These are phyloP conservation scores for Perilla frutescens DNA, from an alignment of 257 asterid genomes.

Conservation along the genomic window DNA sequence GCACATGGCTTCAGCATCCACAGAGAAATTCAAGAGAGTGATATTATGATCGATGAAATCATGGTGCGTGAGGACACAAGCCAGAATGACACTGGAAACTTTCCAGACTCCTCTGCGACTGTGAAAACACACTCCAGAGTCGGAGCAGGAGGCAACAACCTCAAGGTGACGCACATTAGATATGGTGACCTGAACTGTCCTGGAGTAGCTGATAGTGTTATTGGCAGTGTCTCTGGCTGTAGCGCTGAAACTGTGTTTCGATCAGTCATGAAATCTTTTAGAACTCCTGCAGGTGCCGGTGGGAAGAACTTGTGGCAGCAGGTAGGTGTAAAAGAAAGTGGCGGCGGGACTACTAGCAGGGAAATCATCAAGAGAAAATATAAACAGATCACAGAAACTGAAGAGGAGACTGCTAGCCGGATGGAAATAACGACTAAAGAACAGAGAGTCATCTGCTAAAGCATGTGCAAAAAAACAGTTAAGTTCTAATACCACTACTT, in stretches of 20 bases:
- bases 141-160: slow-evolving; percentile 1
- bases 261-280: slow-evolving; percentile 31
- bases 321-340: not conserved
- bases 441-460: slow-evolving; percentile 42
- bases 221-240: slow-evolving; percentile 34
- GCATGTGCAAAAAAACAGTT: slow-evolving; percentile 42
- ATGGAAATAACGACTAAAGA: slow-evolving; percentile 37
- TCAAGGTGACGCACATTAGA: slow-evolving; percentile 34
- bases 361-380: slow-evolving; percentile 44
- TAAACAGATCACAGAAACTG: slow-evolving; percentile 45
- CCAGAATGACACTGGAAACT: slow-evolving; percentile 30
- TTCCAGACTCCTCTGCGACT: slow-evolving; percentile 23
- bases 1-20: slow-evolving; percentile 9
- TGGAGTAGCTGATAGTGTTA: slow-evolving; percentile 33
- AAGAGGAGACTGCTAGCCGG: slow-evolving; percentile 38
- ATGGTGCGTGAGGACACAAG: slow-evolving; percentile 25
- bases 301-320: slow-evolving; percentile 12
- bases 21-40: slow-evolving; percentile 36
- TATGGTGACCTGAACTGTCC: slow-evolving; percentile 43
- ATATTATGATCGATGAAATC: slow-evolving; percentile 39
- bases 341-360: slow-evolving; percentile 14
- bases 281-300: not conserved
- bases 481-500: not conserved
- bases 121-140: slow-evolving; percentile 6
- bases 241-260: slow-evolving; percentile 20